Percentiles rank a stretch among this genome's conserved stretches.
phyloP scores from a whole-genome alignment of 1,139 yeast genomes.

The Maudiozyma humilis region DNA sequence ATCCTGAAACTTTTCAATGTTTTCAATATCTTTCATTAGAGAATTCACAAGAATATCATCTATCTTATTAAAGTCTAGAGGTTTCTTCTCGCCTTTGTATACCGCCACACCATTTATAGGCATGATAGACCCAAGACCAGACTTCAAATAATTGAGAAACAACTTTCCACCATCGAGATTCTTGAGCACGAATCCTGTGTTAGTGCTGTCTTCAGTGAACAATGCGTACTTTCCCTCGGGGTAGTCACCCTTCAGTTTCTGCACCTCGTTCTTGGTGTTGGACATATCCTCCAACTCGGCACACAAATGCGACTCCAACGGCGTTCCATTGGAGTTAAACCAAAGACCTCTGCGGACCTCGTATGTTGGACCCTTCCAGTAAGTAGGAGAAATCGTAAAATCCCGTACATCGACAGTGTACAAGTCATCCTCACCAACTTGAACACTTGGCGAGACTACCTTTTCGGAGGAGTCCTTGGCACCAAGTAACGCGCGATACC shows the following conservation, averaged over 20 bases:
- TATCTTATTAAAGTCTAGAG: not conserved
- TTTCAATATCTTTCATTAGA: slow-evolving; percentile 35
- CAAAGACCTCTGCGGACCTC: slow-evolving; percentile 82
- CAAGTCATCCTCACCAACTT: slow-evolving; percentile 75
- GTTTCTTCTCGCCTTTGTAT: slow-evolving; percentile 16
- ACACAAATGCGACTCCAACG: slow-evolving; percentile 47
- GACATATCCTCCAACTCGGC: slow-evolving; percentile 45
- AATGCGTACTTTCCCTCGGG: slow-evolving; percentile 31
- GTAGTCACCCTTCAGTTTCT: slow-evolving; percentile 9
- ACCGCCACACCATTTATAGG: slow-evolving; percentile 22
- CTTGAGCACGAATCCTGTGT: slow-evolving; percentile 33
- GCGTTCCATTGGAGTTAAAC: slow-evolving; percentile 59
- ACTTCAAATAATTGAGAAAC: slow-evolving; percentile 28
- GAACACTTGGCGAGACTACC: slow-evolving; percentile 29
- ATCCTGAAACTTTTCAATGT: not conserved
- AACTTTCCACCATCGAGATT: slow-evolving; percentile 32
- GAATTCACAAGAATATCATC: slow-evolving; percentile 7
- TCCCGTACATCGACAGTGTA: slow-evolving; percentile 58
- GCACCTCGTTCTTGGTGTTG: slow-evolving; percentile 1
- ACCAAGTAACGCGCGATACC: too few species aligned
- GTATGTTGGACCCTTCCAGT: slow-evolving; percentile 85
- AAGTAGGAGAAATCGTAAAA: slow-evolving; percentile 57
- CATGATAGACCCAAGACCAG: slow-evolving; percentile 22
- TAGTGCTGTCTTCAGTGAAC: slow-evolving; percentile 30
- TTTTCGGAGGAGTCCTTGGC: slow-evolving; percentile 16